phyloP scores from a whole-genome alignment of 148 eudicot genomes.

The Rhododendron ovatum region DNA sequence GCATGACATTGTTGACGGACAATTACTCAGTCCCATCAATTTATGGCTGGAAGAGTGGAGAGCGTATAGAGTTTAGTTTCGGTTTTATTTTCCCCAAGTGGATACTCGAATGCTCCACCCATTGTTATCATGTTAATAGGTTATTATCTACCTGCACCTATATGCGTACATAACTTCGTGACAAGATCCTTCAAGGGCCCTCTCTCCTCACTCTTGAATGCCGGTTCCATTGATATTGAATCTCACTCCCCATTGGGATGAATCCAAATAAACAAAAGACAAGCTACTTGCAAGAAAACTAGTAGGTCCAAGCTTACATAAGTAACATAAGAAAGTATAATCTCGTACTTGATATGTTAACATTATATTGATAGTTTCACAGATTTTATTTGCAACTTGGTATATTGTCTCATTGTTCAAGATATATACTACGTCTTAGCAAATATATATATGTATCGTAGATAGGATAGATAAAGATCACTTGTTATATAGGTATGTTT shows the following conservation, averaged over 20 bases:
- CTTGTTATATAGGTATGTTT: not conserved
- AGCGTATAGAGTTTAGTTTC: not conserved
- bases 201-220: not conserved
- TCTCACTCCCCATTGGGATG: not conserved
- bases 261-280: not conserved
- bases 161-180: not conserved
- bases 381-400: not conserved
- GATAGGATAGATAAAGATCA: not conserved
- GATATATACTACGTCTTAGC: not conserved
- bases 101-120: not conserved
- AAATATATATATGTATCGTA: not conserved
- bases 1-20: not conserved
- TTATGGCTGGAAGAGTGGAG: not conserved
- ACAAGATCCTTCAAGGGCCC: not conserved
- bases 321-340: not conserved
- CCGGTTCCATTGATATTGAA: not conserved
- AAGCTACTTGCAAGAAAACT: not conserved
- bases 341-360: not conserved
- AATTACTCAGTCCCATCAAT: not conserved
- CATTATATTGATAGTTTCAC: not conserved
- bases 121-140: not conserved
- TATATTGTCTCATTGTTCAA: not conserved
- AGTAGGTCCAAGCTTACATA: not conserved
- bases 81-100: not conserved
- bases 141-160: not conserved